Conservation (phyloP, 345 rosid species). For the Lepidium africanum region DNA sequence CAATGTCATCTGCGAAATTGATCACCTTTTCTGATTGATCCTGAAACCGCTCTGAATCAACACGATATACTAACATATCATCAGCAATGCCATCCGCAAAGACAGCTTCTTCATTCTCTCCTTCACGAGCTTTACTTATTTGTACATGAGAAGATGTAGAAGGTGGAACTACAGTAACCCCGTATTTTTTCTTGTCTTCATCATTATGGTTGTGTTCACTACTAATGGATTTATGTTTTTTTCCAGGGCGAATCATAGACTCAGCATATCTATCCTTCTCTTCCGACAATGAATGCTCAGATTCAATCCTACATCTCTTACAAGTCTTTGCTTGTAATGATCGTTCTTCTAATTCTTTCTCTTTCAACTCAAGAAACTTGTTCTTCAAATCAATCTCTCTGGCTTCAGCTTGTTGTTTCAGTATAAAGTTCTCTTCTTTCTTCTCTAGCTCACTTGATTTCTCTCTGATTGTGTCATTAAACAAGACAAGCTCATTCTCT, state of each 20-base stretch:
- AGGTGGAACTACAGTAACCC: background rate
- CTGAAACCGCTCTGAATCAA: slow-evolving; percentile 70
- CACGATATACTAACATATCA: slow-evolving; percentile 12
- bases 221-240: background rate
- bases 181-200: background rate
- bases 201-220: slow-evolving; percentile 11
- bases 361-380: slow-evolving; percentile 6
- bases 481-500: background rate
- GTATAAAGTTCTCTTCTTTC: background rate
- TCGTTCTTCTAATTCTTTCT: background rate
- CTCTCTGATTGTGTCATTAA: background rate
- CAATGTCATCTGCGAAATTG: no score
- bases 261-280: background rate
- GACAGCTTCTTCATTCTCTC: slow-evolving; percentile 8
- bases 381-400: background rate
- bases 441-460: background rate
- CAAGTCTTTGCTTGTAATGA: background rate
- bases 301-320: background rate
- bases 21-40: no score
- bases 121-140: background rate
- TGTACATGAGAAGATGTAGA: background rate
- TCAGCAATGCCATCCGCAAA: background rate
- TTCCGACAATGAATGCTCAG: background rate
- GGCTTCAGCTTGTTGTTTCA: background rate
- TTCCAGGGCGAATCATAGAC: background rate